Evolutionary conservation across 352 stramenopile genomes (phyloP).

Genomic region (Pythium folliculosum): DNA sequence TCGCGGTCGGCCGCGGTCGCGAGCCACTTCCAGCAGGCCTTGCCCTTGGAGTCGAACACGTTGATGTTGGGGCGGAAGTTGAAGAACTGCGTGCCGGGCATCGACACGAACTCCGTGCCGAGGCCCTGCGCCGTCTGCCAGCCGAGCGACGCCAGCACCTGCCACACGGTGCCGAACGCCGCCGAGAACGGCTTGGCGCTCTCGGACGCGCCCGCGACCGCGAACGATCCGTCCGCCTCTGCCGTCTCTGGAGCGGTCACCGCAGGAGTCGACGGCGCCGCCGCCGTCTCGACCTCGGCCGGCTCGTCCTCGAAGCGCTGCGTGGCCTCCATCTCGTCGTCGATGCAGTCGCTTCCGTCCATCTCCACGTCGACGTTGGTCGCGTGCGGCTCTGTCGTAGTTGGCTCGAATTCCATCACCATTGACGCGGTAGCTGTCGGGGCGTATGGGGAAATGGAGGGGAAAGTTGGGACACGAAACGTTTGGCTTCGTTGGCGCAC

Average conservation of each 20-base stretch:
- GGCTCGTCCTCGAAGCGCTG: slow-evolving; percentile 35
- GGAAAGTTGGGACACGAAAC: not conserved
- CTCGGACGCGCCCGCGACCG: slow-evolving; percentile 23
- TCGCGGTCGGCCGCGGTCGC: slow-evolving; percentile 34
- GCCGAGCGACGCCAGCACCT: slow-evolving; percentile 46
- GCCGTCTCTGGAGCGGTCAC: not conserved
- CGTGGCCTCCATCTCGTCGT: slow-evolving; percentile 38
- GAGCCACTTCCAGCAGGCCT: slow-evolving; percentile 83
- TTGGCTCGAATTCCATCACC: slow-evolving; percentile 17
- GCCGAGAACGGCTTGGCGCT: slow-evolving; percentile 45
- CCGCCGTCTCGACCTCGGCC: not conserved
- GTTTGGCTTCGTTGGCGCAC: not conserved
- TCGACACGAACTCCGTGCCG: slow-evolving; percentile 70
- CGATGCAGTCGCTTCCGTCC: slow-evolving; percentile 26
- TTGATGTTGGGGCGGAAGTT: slow-evolving; percentile 85
- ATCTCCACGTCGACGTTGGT: slow-evolving; percentile 23
- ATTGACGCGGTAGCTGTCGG: not conserved
- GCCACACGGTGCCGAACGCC: slow-evolving; percentile 48
- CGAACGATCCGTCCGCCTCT: slow-evolving; percentile 7
- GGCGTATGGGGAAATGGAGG: too few species aligned
- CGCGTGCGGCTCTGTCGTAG: not conserved
- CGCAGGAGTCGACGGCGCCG: not conserved
- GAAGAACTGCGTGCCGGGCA: slow-evolving; percentile 79
- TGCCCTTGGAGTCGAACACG: slow-evolving; percentile 76
- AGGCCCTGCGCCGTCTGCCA: slow-evolving; percentile 65